Evolutionary conservation across 1,284 basidiomycete species (phyloP).

Genomic region (Trichosporon sp.): DNA sequence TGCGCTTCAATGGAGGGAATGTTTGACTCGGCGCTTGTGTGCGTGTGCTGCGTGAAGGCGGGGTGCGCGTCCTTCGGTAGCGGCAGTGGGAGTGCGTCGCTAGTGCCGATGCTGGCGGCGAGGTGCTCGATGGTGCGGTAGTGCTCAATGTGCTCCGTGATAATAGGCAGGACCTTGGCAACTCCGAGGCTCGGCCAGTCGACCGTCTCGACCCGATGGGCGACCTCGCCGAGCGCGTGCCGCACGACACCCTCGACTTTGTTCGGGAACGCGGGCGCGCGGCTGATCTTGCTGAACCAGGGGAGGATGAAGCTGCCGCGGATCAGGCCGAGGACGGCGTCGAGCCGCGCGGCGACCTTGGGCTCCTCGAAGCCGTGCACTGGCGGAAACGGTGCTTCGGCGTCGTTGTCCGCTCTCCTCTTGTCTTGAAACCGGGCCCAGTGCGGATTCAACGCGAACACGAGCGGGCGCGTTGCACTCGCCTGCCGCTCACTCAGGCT

Average conservation of each 20-base stretch:
- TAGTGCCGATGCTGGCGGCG: constrained; percentile 42
- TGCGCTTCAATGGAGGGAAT: constrained; percentile 86
- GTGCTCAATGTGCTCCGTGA: constrained; percentile 82
- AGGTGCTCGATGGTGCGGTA: constrained; percentile 83
- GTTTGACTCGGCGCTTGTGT: constrained; percentile 70
- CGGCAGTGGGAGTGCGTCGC: constrained; percentile 41
- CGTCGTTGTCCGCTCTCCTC: background rate
- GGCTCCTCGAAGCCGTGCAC: constrained; percentile 12
- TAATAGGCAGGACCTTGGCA: constrained; percentile 73
- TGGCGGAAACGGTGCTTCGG: background rate
- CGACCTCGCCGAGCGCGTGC: constrained; percentile 59
- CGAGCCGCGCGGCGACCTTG: constrained; percentile 60
- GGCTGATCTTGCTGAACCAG: constrained; percentile 80
- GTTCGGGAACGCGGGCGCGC: constrained; percentile 78
- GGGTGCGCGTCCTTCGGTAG: constrained; percentile 58
- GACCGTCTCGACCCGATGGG: constrained; percentile 58
- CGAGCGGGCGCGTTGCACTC: constrained; percentile 7
- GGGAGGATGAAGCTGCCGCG: constrained; percentile 75
- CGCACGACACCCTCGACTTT: constrained; percentile 75
- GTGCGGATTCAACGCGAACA: background rate
- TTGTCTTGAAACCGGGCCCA: background rate
- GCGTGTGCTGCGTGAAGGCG: constrained; percentile 75
- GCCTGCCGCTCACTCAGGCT: constrained; percentile 10
- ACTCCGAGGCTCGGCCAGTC: constrained; percentile 77
- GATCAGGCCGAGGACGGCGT: constrained; percentile 71